These are phyloP conservation scores for Clonostachys chloroleuca DNA, from an alignment of 2,329 filamentous ascomycete genomes.

Conservation along the genomic window DNA sequence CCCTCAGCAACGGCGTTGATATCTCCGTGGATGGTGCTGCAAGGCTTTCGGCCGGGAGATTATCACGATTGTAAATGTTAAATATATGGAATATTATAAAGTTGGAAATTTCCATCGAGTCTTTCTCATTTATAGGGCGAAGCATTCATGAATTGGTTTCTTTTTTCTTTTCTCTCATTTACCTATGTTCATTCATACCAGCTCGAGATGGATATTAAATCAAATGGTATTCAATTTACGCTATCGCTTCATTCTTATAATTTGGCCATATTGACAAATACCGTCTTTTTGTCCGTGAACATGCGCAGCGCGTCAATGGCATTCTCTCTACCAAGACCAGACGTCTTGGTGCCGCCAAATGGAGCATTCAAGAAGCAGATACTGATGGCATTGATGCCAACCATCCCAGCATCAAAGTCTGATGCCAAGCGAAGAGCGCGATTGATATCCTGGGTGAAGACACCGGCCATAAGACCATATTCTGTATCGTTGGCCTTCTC, in stretches of 20 bases:
- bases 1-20: conserved; percentile 25
- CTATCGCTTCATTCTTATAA: not conserved
- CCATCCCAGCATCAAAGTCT: conserved; percentile 62
- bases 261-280: conserved; percentile 34
- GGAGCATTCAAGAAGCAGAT: conserved; percentile 31
- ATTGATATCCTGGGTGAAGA: conserved; percentile 62
- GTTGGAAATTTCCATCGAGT: too few relatives aligned
- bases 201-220: not conserved
- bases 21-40: conserved; percentile 26
- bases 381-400: conserved; percentile 57
- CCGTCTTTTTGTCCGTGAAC: conserved; percentile 45
- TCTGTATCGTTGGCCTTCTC: conserved; percentile 49
- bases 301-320: conserved; percentile 39
- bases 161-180: too few relatives aligned
- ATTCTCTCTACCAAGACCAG: conserved; percentile 42
- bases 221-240: not conserved
- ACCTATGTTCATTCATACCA: too few relatives aligned
- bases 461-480: conserved; percentile 34
- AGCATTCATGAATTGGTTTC: too few relatives aligned
- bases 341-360: conserved; percentile 46
- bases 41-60: conserved; percentile 16
- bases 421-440: conserved; percentile 51
- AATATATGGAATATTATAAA: not conserved
- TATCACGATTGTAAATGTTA: conserved; percentile 14
- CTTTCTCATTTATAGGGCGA: too few relatives aligned